A percentile compares a stretch with the other conserved stretches of the same genome.
These are phyloP conservation scores for Dovyalis caffra DNA, from an alignment of 345 rosid species.

Conservation along the genomic window DNA sequence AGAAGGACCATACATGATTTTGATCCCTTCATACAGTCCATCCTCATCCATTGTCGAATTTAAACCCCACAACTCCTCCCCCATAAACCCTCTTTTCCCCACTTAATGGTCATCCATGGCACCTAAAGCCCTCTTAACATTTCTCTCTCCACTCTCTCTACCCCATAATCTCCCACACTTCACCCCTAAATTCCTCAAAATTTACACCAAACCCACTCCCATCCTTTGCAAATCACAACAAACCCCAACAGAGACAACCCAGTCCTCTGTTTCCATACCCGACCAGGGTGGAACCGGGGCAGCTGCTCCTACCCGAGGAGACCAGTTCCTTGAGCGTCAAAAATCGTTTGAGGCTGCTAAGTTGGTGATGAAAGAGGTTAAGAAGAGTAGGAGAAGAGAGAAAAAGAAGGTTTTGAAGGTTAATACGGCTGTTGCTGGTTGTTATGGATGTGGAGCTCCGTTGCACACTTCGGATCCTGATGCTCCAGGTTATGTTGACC, in stretches of 20 bases:
- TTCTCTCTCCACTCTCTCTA: constrained; percentile 37
- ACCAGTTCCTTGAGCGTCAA: constrained; percentile 62
- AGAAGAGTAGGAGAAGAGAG: constrained; percentile 45
- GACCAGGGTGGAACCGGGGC: constrained; percentile 63
- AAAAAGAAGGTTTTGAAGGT: constrained; percentile 39
- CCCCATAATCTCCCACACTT: constrained; percentile 36
- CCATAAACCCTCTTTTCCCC: not conserved
- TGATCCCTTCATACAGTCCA: not conserved
- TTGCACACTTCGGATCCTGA: constrained; percentile 73
- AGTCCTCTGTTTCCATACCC: constrained; percentile 22
- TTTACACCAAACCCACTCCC: constrained; percentile 22
- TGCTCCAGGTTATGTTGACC: constrained; percentile 77
- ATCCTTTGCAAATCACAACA: constrained; percentile 42
- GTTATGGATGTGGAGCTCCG: constrained; percentile 97
- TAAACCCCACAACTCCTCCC: not conserved
- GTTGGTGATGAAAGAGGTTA: constrained; percentile 43
- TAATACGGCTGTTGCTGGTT: constrained; percentile 45
- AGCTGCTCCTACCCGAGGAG: constrained; percentile 75
- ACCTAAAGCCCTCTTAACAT: constrained; percentile 53
- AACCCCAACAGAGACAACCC: constrained; percentile 21
- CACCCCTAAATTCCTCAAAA: constrained; percentile 31
- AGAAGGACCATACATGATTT: not conserved
- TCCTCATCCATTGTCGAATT: not conserved
- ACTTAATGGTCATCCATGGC: constrained; percentile 43
- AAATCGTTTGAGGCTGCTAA: constrained; percentile 56